A percentile compares a stretch with the other conserved stretches of the same genome.
Conservation (phyloP, 2,329 filamentous ascomycete species). For the Berkeleyomyces rouxiae region DNA sequence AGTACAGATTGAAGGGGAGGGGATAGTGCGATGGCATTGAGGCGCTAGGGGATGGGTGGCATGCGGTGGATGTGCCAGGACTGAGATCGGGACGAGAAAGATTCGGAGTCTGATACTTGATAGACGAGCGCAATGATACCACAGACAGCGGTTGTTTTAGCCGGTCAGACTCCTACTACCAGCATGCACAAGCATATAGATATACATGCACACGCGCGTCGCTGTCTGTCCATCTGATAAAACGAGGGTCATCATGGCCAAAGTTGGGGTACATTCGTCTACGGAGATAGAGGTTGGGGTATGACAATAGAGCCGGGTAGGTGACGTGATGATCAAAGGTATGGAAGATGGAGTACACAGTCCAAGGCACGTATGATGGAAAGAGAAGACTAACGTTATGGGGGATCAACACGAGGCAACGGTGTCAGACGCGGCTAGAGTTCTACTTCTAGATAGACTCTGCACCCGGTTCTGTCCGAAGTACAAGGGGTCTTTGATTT, state of each 20-base stretch:
- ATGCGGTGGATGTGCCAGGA: too few species aligned
- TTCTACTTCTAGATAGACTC: background rate
- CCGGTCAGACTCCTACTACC: background rate
- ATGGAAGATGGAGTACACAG: background rate
- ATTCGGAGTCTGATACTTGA: background rate
- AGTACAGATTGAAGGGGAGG: background rate
- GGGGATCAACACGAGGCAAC: background rate
- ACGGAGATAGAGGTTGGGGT: background rate
- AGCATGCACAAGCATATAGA: background rate
- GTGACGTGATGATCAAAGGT: background rate
- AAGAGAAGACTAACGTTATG: background rate
- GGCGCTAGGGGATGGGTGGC: background rate
- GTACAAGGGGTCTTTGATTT: background rate
- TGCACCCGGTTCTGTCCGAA: conserved; percentile 1
- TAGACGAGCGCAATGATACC: background rate
- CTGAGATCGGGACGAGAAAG: too few species aligned
- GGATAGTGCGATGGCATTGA: background rate
- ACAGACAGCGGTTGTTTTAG: background rate
- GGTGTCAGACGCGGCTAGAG: background rate
- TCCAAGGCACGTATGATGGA: background rate
- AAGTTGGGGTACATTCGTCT: background rate
- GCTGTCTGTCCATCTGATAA: background rate
- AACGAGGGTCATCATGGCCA: background rate
- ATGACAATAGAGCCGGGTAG: background rate
- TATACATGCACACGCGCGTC: background rate